Base-by-base conservation (phyloP, 805 yeast species). In the Monosporozyma solicola region DNA sequence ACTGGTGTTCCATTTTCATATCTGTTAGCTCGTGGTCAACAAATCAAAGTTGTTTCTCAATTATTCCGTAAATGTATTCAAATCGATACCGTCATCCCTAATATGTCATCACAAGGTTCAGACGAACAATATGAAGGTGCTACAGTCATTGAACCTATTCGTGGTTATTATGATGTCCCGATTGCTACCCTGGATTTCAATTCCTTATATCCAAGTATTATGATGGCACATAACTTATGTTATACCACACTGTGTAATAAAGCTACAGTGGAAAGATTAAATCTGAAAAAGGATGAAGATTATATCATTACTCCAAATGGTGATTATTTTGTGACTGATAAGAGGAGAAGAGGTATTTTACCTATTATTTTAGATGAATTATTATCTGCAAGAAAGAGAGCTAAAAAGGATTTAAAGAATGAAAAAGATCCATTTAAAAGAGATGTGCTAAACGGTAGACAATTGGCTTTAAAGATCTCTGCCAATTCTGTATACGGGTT, bases 401-500 rank as follows among this genome's bases (percentile, higher is more conserved):
- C 99, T 13, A 94, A 88, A 64, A 79, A 80, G 1, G 98, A 92
- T 64, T 75, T 94, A 67, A 91, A 88, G 66, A 87, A 83, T 52
- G 99, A 95, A 67, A 87, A 85, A 0, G 99, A 94, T 69, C 96
- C 98, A 0, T 95, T 94, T 73, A 90, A 81, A 65, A 79, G 87
- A 60, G 95, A 90, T 64, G 98, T 94, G 35, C 77, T 95, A 49
- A 95, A 94, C 67, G 99, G 99, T 76, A 80, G 99, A 68, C 99
- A 94, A 71, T 75, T 94, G 62, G 99, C 99, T 0, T 75, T 94
- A 66, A 94, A 94, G 64, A 88, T 94, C 50, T 90, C 97, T 11
- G 99, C 99, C 1, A 94, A 94, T 68, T 95, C 99, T 1, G 99
- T 94, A 5, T 94, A 94, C 68, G 99, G 99, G 48, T 95, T 94